Evolutionary conservation across 441 rosid species (phyloP).

Genomic region (Populus tomentosa): DNA sequence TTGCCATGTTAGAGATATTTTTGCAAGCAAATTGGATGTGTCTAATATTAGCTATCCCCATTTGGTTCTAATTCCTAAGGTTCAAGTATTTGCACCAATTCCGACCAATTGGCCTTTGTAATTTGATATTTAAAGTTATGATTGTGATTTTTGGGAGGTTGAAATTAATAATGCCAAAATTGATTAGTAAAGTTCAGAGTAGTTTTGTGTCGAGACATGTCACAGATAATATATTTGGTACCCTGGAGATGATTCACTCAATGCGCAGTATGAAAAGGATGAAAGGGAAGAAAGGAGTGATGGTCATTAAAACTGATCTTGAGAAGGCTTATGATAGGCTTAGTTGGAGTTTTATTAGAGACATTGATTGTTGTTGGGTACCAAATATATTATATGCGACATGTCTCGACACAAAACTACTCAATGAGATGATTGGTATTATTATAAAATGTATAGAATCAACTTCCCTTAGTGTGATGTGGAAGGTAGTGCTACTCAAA

Average conservation of each 20-base stretch:
- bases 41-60: no score
- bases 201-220: constrained; percentile 3
- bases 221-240: not conserved
- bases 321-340: not conserved
- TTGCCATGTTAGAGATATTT: no score
- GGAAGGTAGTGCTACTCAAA: not conserved
- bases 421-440: not conserved
- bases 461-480: not conserved
- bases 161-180: not conserved
- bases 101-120: not conserved
- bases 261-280: not conserved
- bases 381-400: no score
- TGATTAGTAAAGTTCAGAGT: not conserved
- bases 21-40: no score
- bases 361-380: no score
- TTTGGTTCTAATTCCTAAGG: not conserved
- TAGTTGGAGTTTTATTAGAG: not conserved
- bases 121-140: not conserved
- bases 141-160: not conserved
- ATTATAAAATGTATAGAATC: not conserved
- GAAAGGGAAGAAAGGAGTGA: not conserved
- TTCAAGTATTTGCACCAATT: not conserved
- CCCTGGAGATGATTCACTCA: not conserved
- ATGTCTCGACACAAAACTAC: no score
- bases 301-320: not conserved